Evolutionary conservation across 2,329 filamentous ascomycete genomes (phyloP), one percentile per base, ranked within the genome.

Genomic region (Fragosphaeria purpurea): DNA sequence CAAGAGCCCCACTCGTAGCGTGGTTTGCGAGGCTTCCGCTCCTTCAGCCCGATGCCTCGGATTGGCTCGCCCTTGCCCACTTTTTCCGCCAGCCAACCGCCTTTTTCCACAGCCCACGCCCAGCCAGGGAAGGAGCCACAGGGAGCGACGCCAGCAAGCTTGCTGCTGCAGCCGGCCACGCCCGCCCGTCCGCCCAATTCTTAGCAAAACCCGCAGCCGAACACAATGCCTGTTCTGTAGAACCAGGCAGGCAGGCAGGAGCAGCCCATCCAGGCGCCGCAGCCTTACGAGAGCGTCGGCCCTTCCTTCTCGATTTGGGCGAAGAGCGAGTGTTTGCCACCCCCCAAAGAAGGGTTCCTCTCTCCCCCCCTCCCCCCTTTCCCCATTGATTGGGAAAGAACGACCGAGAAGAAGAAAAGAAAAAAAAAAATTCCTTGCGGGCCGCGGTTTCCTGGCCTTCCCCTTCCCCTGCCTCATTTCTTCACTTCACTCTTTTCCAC

Each of bases 1-100:
- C 22, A 22, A 22, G 22, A 22, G n/a, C 45, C 32, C 22, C 22
- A 12, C 35, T 12, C 45, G 22, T 50, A 50, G 47, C 30, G 51
- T 32, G 39, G 37, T 48, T 50, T 55, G 48, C 53, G 45, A 55
- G 53, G 53, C 50, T 55, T 50, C 38, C 41, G 42, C 37, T 46
- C 39, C 30, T 35, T 48, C 37, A 45, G 48, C 38, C 48, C 47
- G 47, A 12, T 40, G 47, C 46, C 33, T 50, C 48, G 53, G 53
- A 55, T 55, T 55, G 53, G 53, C 50, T 53, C 41, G 37, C 13
- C 35, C 45, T 46, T 22, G 42, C 34, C 53, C 53, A 55, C 53
- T 41, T 39, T 41, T 39, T 38, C 46, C 37, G 35, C 40, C 50
- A 46, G 42, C 46, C 50, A 50, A 42, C 42, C 41, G 42, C 40